phyloP scores from a whole-genome alignment of 2,329 filamentous ascomycete species.

The Alternaria burnsii region DNA sequence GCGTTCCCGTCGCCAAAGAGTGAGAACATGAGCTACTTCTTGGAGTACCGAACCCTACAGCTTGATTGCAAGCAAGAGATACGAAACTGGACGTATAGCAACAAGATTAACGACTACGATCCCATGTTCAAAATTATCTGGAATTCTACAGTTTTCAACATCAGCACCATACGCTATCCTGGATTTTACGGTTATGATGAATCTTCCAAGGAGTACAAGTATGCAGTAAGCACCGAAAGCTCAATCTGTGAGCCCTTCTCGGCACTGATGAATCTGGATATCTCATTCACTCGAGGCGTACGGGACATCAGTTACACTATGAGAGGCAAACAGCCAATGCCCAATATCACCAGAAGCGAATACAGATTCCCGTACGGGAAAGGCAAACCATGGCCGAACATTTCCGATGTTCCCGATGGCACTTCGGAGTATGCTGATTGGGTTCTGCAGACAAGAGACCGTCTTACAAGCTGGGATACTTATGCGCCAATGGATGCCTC shows the following conservation, averaged over 20 bases:
- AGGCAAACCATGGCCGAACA: not conserved
- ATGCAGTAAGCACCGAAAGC: not conserved
- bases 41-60: slow-evolving; percentile 3
- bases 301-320: not conserved
- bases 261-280: not conserved
- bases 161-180: not conserved
- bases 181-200: not conserved
- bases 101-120: not conserved
- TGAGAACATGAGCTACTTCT: slow-evolving; percentile 1
- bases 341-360: not conserved
- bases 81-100: not conserved
- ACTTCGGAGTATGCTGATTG: not conserved
- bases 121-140: not conserved
- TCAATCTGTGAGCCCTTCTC: not conserved
- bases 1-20: not conserved
- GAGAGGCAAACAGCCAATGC: not conserved
- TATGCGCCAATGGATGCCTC: not conserved
- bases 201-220: not conserved
- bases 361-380: not conserved
- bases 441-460: not conserved
- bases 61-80: not conserved
- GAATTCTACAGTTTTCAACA: not conserved
- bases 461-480: not conserved
- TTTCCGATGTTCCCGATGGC: not conserved
- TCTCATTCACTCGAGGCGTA: not conserved